A percentile compares a stretch with the other conserved stretches of the same genome.
These are phyloP conservation scores for Tetracladium marchalianum DNA, from an alignment of 495 filamentous ascomycete genomes.

Conservation along the genomic window DNA sequence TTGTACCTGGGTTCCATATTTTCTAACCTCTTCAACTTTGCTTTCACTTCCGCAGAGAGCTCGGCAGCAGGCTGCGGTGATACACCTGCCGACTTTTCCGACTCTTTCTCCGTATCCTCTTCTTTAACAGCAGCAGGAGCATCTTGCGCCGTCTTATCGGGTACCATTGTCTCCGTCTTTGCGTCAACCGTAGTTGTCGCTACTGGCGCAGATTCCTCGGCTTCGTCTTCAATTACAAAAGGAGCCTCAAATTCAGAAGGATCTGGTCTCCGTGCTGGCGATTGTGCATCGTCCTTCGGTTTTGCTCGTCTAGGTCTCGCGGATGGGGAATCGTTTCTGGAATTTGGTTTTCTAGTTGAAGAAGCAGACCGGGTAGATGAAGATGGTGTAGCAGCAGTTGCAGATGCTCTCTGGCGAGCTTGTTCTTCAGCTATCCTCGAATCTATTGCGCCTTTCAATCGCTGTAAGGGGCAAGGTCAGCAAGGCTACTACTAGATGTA, in stretches of 20 bases:
- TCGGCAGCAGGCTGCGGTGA: constrained; percentile 27
- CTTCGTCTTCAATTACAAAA: constrained; percentile 74
- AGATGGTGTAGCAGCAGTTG: constrained; percentile 29
- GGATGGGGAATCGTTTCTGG: constrained; percentile 15
- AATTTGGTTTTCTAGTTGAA: constrained; percentile 3
- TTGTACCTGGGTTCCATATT: constrained; percentile 81
- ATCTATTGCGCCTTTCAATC: constrained; percentile 79
- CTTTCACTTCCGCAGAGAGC: constrained; percentile 62
- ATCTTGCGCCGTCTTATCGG: constrained; percentile 18
- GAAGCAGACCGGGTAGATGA: constrained; percentile 15
- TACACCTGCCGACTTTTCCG: not conserved
- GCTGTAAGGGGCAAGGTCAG: constrained; percentile 36
- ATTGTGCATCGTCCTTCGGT: constrained; percentile 16
- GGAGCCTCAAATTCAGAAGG: constrained; percentile 77
- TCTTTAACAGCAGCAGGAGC: constrained; percentile 23
- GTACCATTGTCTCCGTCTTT: constrained; percentile 18
- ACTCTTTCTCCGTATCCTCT: constrained; percentile 11
- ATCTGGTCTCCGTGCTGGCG: constrained; percentile 40
- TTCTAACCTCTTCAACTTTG: constrained; percentile 65
- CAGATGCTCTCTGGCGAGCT: constrained; percentile 54
- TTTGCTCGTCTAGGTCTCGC: constrained; percentile 7
- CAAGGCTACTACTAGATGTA: constrained; percentile 4
- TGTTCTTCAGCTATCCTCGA: constrained; percentile 83
- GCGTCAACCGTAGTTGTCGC: constrained; percentile 37
- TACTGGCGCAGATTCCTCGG: constrained; percentile 41